These are phyloP conservation scores for Fagus crenata DNA, from an alignment of 306 rosid species.

Conservation along the genomic window DNA sequence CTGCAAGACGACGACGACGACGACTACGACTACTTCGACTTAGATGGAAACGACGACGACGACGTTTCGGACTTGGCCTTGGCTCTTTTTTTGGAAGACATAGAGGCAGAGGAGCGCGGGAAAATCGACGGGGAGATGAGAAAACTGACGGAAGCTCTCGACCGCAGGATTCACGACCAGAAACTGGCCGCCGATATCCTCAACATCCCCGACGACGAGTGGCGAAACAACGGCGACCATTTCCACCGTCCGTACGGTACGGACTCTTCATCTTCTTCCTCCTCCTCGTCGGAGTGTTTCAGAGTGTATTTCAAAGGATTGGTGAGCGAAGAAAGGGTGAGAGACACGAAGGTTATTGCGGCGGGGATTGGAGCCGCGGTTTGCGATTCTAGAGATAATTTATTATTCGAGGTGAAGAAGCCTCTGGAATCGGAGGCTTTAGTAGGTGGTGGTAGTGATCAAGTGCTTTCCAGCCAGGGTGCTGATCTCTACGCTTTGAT, in stretches of 20 bases:
- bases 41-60: not conserved
- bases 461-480: slow-evolving; percentile 20
- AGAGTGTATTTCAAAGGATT: slow-evolving; percentile 50
- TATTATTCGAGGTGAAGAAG: slow-evolving; percentile 42
- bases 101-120: slow-evolving; percentile 35
- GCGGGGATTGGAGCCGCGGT: slow-evolving; percentile 47
- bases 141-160: slow-evolving; percentile 35
- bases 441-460: slow-evolving; percentile 14
- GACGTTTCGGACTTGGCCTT: slow-evolving; percentile 29
- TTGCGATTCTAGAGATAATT: slow-evolving; percentile 37
- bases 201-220: slow-evolving; percentile 35
- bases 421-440: slow-evolving; percentile 31
- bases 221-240: slow-evolving; percentile 37
- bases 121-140: slow-evolving; percentile 32
- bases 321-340: slow-evolving; percentile 46
- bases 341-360: slow-evolving; percentile 36
- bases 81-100: slow-evolving; percentile 39
- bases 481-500: slow-evolving; percentile 43
- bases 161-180: slow-evolving; percentile 43
- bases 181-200: slow-evolving; percentile 29
- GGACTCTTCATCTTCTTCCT: not conserved
- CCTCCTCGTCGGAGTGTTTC: slow-evolving; percentile 28
- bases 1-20: too few species aligned
- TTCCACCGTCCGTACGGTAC: slow-evolving; percentile 24
- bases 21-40: too few species aligned